Evolutionary conservation across 78 protist genomes (phyloP), one percentile per base, ranked within the genome.

Genomic region (Planoprotostelium fungivorum): DNA sequence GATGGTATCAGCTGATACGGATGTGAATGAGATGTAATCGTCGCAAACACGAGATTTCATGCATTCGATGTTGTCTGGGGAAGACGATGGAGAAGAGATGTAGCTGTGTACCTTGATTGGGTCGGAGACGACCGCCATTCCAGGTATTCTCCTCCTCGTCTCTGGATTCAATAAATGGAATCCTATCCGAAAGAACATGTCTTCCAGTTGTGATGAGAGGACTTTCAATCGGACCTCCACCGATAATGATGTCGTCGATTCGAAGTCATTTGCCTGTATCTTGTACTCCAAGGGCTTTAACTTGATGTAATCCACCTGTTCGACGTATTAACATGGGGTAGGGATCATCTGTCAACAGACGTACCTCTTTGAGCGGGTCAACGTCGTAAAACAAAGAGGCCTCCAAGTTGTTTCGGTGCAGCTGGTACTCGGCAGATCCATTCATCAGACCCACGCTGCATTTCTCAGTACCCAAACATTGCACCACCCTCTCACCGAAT

Each of bases 251-350:
- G 89, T 88, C 37, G 92, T 90, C 28, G 89, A 91, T 89, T 92
- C 94, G 73, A 25, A 51, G 16, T 51, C 73, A 36, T 92, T 92
- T 83, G 94, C 89, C 34, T 91, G 35, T 0, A 91, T 88, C 87
- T 92, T 92, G 90, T 92, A 92, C 34, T 92, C 94, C 5, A 92
- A 37, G 86, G 94, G 94, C 39, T 92, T 92, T 35, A 92, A 86
- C 28, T 91, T 92, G 29, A 91, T 91, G 0, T 91, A 92, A 63
- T 92, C 94, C 29, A 51, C 73, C 73, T 51, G 73, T 51, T 51
- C 73, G 73, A 5, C 73, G 5, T 5, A 25, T 16, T 51, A 51
- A 51, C 5, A 51, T 51, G 73, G 31, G 16, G 31, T 51, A 16
- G 16, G 5, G 73, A 51, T 51, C 73, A 51, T 5, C 73, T 51